Conservation (phyloP, 805 yeast genomes). For the Kazachstania viticola region DNA sequence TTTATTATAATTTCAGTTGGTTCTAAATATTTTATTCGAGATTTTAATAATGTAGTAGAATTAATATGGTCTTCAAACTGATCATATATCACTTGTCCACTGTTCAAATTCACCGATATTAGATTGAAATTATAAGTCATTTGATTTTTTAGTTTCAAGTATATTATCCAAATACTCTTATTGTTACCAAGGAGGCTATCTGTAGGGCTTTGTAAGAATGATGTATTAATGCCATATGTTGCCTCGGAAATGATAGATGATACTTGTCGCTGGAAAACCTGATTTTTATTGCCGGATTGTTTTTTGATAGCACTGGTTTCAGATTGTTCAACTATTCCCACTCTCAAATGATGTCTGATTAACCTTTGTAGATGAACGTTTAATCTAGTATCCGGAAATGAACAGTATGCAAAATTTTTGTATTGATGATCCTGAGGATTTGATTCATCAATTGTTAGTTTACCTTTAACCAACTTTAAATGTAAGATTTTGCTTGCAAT, state of each 20-base stretch:
- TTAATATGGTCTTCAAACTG: conserved; percentile 45
- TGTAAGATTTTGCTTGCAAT: conserved; percentile 54
- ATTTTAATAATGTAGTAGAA: conserved; percentile 53
- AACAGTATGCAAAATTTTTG: conserved; percentile 65
- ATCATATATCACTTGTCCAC: conserved; percentile 72
- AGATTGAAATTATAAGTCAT: conserved; percentile 13
- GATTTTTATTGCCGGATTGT: conserved; percentile 34
- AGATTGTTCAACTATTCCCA: conserved; percentile 77
- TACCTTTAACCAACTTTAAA: conserved; percentile 65
- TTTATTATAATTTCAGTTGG: conserved; percentile 58
- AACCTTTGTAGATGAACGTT: conserved; percentile 68
- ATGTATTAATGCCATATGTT: conserved; percentile 41
- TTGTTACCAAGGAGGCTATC: conserved; percentile 16
- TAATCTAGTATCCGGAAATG: conserved; percentile 70
- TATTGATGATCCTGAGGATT: conserved; percentile 39
- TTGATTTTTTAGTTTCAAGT: conserved; percentile 11
- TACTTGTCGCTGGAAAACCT: conserved; percentile 56
- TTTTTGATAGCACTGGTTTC: conserved; percentile 72
- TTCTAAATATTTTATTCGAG: conserved; percentile 58
- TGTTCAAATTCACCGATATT: conserved; percentile 53
- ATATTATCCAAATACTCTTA: conserved; percentile 21
- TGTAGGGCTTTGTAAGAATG: conserved; percentile 39
- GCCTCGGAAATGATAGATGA: conserved; percentile 71
- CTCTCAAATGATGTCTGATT: conserved; percentile 60
- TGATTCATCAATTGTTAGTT: conserved; percentile 38